Evolutionary conservation across 768 basidiomycete genomes (phyloP).

Genomic region (Cytidiella melzeri): DNA sequence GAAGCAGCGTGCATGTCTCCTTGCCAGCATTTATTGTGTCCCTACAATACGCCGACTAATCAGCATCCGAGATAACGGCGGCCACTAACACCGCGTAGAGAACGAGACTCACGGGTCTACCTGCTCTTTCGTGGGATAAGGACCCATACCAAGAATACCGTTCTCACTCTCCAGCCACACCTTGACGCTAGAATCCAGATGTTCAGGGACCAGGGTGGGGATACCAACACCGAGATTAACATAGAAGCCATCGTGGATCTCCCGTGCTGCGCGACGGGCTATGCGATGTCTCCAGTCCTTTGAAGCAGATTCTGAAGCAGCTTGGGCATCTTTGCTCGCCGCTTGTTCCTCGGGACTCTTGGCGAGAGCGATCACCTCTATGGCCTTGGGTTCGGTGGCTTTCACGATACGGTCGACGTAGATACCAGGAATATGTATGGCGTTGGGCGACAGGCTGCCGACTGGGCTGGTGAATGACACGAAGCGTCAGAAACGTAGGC

Average conservation of each 20-base stretch:
- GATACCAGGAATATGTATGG: conserved; percentile 75
- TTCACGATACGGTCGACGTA: conserved; percentile 84
- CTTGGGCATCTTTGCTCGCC: conserved; percentile 2
- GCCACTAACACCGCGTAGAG: no score
- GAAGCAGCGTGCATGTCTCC: conserved; percentile 85
- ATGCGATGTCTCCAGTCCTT: conserved; percentile 48
- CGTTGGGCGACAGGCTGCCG: conserved; percentile 57
- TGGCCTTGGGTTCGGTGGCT: conserved; percentile 67
- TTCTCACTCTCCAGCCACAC: conserved; percentile 90
- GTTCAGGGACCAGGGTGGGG: conserved; percentile 79
- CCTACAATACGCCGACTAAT: conserved; percentile 28
- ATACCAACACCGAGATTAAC: conserved; percentile 87
- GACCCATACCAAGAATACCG: conserved; percentile 81
- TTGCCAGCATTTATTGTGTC: conserved; percentile 93
- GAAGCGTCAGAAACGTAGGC: no score
- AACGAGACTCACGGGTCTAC: conserved; percentile 69
- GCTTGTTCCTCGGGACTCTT: conserved; percentile 19
- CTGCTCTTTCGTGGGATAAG: conserved; percentile 73
- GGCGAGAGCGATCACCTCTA: conserved; percentile 69
- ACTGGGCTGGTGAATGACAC: conserved; percentile 23
- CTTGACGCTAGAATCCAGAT: conserved; percentile 61
- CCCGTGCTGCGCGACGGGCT: conserved; percentile 79
- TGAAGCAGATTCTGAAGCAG: conserved; percentile 8
- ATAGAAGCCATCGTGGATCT: conserved; percentile 79
- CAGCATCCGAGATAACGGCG: background rate